Evolutionary conservation across 345 rosid species (phyloP).

Genomic region (Trapa incisa): DNA sequence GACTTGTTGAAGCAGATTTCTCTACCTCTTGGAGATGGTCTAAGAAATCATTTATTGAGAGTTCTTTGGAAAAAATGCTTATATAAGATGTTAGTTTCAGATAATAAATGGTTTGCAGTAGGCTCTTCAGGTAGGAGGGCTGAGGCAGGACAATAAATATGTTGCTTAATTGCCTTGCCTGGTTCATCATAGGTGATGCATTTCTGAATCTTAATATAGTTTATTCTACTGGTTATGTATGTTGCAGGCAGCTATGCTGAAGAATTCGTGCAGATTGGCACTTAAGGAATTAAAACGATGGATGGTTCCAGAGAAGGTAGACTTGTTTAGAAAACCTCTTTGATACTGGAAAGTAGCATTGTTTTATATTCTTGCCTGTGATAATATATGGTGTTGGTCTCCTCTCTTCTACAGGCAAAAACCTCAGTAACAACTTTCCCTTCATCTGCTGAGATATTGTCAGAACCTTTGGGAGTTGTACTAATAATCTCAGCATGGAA

Average conservation of each 20-base stretch:
- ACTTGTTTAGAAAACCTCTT: background rate
- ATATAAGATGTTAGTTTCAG: background rate
- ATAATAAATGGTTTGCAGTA: background rate
- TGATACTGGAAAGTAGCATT: background rate
- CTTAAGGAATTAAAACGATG: slow-evolving; percentile 60
- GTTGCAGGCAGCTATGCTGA: slow-evolving; percentile 52
- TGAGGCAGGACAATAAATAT: background rate
- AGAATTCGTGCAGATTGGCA: slow-evolving; percentile 44
- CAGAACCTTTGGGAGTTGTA: slow-evolving; percentile 90
- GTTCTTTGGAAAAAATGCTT: background rate
- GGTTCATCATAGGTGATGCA: background rate
- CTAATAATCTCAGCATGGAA: slow-evolving; percentile 93
- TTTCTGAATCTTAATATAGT: background rate
- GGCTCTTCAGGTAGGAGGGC: background rate
- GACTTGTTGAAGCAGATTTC: background rate
- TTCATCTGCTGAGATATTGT: slow-evolving; percentile 77
- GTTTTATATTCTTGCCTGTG: background rate
- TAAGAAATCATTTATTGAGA: background rate
- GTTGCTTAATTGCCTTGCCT: background rate
- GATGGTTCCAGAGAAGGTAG: slow-evolving; percentile 77
- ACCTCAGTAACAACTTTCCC: slow-evolving; percentile 73
- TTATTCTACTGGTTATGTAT: slow-evolving; percentile 1
- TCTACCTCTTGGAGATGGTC: background rate
- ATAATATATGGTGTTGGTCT: background rate
- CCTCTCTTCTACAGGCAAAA: slow-evolving; percentile 41